Evolutionary conservation across 2,329 filamentous ascomycete species (phyloP).

Genomic region (Penicillium sp.): DNA sequence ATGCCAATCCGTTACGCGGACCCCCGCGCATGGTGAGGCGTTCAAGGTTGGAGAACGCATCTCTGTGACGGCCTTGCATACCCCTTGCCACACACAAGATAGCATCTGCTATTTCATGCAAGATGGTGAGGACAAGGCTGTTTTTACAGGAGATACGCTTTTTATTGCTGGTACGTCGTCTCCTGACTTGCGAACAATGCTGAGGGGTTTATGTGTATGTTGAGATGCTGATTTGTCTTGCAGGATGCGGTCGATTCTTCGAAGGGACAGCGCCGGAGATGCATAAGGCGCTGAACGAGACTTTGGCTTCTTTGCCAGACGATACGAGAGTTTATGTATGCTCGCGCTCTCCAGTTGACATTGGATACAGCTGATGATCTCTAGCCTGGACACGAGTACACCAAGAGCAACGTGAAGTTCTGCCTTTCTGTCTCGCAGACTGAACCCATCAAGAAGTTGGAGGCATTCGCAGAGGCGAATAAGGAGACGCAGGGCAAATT

Average conservation of each 20-base stretch:
- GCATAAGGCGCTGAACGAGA: slow-evolving; percentile 89
- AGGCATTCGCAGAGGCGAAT: slow-evolving; percentile 77
- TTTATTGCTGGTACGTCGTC: slow-evolving; percentile 80
- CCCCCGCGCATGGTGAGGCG: slow-evolving; percentile 73
- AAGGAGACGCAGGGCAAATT: slow-evolving; percentile 92
- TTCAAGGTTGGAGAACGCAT: slow-evolving; percentile 85
- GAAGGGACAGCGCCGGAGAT: slow-evolving; percentile 89
- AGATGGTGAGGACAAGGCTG: slow-evolving; percentile 72
- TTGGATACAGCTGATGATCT: background rate
- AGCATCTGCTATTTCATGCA: slow-evolving; percentile 95
- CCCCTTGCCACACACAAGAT: slow-evolving; percentile 97
- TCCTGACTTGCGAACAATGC: background rate
- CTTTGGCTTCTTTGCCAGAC: slow-evolving; percentile 77
- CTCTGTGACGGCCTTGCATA: slow-evolving; percentile 84
- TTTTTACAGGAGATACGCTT: slow-evolving; percentile 95
- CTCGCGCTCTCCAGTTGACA: slow-evolving; percentile 21
- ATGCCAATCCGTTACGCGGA: slow-evolving; percentile 78
- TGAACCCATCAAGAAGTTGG: slow-evolving; percentile 75
- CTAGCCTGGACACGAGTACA: slow-evolving; percentile 95
- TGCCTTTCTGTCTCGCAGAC: slow-evolving; percentile 75
- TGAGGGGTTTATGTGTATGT: background rate
- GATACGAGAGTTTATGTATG: slow-evolving; percentile 89
- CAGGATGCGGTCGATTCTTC: slow-evolving; percentile 94
- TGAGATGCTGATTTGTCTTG: slow-evolving; percentile 2
- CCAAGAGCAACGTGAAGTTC: slow-evolving; percentile 95